Evolutionary conservation across 257 asterid species (phyloP).

Genomic region (Scutellaria baicalensis): DNA sequence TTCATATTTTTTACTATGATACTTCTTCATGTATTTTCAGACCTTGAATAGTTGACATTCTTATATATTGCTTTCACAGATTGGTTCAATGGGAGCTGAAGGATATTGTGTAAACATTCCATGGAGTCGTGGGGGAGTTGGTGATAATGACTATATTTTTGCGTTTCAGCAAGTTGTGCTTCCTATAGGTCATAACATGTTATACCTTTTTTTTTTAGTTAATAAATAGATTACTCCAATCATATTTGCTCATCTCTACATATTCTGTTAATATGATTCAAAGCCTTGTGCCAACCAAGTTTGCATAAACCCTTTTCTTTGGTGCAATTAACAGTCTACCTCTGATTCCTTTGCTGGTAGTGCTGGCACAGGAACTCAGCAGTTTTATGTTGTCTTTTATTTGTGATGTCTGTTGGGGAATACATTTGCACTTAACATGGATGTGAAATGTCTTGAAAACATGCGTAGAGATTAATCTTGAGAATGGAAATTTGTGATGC

Average conservation of each 20-base stretch:
- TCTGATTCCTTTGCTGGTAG: not conserved
- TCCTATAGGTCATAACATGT: conserved; percentile 65
- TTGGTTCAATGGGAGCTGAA: conserved; percentile 88
- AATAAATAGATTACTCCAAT: not conserved
- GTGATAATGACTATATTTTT: conserved; percentile 87
- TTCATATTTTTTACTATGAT: not conserved
- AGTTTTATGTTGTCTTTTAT: too few relatives aligned
- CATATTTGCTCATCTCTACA: not conserved
- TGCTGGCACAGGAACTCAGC: not conserved
- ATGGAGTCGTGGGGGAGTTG: conserved; percentile 94
- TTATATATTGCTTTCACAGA: conserved; percentile 38
- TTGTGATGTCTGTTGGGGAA: too few relatives aligned
- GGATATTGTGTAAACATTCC: conserved; percentile 96
- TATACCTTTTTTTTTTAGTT: conserved; percentile 4
- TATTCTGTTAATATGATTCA: not conserved
- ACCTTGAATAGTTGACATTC: not conserved
- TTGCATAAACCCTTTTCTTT: not conserved
- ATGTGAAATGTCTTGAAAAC: too few relatives aligned
- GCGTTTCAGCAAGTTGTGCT: conserved; percentile 92
- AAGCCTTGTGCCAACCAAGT: not conserved
- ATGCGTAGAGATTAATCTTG: too few relatives aligned
- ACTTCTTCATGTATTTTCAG: not conserved
- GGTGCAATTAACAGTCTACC: not conserved
- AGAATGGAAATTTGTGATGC: too few relatives aligned
- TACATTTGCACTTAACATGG: too few relatives aligned